These are phyloP conservation scores for Brasilioporus rufonigricans DNA, from an alignment of 768 basidiomycete species.

Conservation along the genomic window DNA sequence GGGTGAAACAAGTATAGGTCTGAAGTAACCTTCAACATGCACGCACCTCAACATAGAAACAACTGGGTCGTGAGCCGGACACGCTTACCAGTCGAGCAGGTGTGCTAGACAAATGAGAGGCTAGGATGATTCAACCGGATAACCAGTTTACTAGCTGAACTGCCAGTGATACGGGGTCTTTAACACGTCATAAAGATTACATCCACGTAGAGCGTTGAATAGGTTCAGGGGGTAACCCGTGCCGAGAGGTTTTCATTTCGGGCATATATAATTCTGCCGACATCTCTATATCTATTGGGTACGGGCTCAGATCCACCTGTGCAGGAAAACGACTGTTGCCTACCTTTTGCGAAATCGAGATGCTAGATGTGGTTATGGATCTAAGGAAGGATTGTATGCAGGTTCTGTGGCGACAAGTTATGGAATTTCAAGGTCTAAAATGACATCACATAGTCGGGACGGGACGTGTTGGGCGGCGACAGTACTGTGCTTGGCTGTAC, in stretches of 20 bases:
- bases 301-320: slow-evolving; percentile 1
- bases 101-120: no score
- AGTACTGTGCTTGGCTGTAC: background rate
- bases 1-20: background rate
- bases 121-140: background rate
- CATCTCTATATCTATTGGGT: background rate
- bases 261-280: slow-evolving; percentile 1
- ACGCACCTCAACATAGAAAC: no score
- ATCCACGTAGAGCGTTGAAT: background rate
- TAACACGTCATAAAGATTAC: background rate
- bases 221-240: background rate
- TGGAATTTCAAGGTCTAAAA: background rate
- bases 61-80: background rate
- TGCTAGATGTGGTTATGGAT: background rate
- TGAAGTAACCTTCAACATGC: background rate
- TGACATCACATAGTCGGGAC: background rate
- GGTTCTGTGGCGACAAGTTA: background rate
- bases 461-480: background rate
- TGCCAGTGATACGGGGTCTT: background rate
- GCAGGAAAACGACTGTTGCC: background rate
- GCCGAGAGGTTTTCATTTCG: slow-evolving; percentile 18
- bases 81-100: background rate
- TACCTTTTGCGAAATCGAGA: background rate
- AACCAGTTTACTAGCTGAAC: background rate
- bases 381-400: background rate